A percentile compares a stretch with the other conserved stretches of the same genome.
Conservation (phyloP, 371 early-diverging fungal species). For the Mortierella sp. region DNA sequence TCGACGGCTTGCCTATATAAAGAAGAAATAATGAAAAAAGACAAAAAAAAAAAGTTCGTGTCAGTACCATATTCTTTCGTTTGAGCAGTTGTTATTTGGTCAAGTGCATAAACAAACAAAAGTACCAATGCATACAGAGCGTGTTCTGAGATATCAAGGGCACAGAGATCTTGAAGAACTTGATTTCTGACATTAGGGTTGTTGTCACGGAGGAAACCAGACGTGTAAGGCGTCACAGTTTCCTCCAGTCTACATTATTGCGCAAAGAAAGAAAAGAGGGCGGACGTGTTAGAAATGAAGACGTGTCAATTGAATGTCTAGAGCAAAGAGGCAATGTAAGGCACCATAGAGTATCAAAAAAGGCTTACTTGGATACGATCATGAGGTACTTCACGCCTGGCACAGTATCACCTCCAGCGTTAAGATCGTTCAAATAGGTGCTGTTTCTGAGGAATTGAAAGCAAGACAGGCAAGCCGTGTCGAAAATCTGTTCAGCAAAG, state of each 20-base stretch:
- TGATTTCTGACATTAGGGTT: constrained; percentile 20
- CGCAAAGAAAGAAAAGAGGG: not conserved
- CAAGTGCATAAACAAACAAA: too few relatives aligned
- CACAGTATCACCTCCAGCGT: constrained; percentile 23
- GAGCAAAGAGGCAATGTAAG: not conserved
- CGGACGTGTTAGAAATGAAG: not conserved
- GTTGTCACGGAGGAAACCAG: constrained; percentile 19
- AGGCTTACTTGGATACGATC: constrained; percentile 25
- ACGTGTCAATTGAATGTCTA: not conserved
- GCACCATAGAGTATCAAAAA: not conserved
- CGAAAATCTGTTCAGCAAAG: not conserved
- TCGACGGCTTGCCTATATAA: not conserved
- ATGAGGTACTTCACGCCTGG: constrained; percentile 31
- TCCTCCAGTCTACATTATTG: constrained; percentile 17
- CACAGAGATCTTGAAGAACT: constrained; percentile 14
- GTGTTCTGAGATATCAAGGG: not conserved
- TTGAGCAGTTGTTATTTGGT: too few relatives aligned
- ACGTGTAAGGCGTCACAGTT: constrained; percentile 27
- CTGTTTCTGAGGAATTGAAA: constrained; percentile 15
- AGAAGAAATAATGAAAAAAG: too few relatives aligned
- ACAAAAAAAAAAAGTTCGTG: too few relatives aligned
- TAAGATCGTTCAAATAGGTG: constrained; percentile 19
- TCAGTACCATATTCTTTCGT: too few relatives aligned
- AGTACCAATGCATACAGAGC: not conserved
- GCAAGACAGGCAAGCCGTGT: constrained; percentile 16